Percentiles rank a stretch among this genome's conserved stretches.
Evolutionary conservation across 1,139 yeast species (phyloP).

Genomic region (Meyerozyma guilliermondii): DNA sequence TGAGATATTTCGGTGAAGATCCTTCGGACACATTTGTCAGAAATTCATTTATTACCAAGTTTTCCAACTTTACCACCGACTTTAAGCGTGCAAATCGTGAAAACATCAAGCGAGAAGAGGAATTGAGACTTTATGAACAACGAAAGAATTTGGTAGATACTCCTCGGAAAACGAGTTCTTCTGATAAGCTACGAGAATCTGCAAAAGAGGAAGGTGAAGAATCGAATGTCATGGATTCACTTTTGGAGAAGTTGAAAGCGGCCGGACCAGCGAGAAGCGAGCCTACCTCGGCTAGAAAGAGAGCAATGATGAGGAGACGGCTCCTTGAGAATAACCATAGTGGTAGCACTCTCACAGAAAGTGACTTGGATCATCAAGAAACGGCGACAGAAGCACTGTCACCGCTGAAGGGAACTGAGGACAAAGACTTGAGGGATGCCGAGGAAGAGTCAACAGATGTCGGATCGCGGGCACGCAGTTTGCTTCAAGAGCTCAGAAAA

Average conservation of each 20-base stretch:
- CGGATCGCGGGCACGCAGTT: constrained; percentile 55
- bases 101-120: constrained; percentile 76
- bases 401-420: constrained; percentile 3
- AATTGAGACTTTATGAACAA: constrained; percentile 67
- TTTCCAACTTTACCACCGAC: constrained; percentile 67
- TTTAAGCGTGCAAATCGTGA: constrained; percentile 75
- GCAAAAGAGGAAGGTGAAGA: constrained; percentile 20
- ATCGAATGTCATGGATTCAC: constrained; percentile 67
- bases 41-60: constrained; percentile 65
- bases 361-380: constrained; percentile 6
- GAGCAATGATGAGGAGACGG: constrained; percentile 72
- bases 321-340: constrained; percentile 35
- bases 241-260: constrained; percentile 67
- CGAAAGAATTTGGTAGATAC: constrained; percentile 60
- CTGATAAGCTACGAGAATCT: constrained; percentile 12
- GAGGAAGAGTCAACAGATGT: constrained; percentile 34
- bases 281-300: constrained; percentile 72
- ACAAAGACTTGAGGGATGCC: constrained; percentile 6
- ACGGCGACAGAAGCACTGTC: constrained; percentile 3
- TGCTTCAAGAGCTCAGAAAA: constrained; percentile 54
- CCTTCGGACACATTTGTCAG: constrained; percentile 62
- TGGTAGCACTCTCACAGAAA: constrained; percentile 8
- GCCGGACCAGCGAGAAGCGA: constrained; percentile 72
- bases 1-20: constrained; percentile 78
- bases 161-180: constrained; percentile 20